Evolutionary conservation across 164 flowering plant genomes (phyloP), one percentile per base, ranked within the genome.

Genomic region (Nymphaea thermarum): DNA sequence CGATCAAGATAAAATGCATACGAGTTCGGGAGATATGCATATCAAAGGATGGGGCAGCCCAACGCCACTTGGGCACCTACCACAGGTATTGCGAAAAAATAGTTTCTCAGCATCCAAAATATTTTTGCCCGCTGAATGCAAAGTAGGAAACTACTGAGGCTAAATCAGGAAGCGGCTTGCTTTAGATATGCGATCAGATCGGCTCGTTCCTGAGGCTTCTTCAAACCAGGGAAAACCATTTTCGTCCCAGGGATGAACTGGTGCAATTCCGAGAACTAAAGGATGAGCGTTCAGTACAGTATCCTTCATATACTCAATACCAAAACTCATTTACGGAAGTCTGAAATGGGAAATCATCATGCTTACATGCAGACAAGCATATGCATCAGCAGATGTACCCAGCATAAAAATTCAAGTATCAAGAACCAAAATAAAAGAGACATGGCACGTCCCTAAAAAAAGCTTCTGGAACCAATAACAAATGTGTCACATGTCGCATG

Each of bases 221-320:
- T 83, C 73, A 83, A 66, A 43, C 86, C 86, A 51, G 86, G 86
- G 75, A 83, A 83, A 67, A 83, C 86, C 86, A 83, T 83, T 77
- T 83, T 83, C 44, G 86, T 81, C 64, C 86, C 86, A 10, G 86
- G 86, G 15, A 83, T 83, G 66, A 81, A 83, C 86, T 83, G 84
- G 77, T 76, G 3, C 0, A 57, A 25, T 25, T 25, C 36, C 36
- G 36, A 25, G 36, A 25, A 25, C 36, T 25, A 25, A 25, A 25
- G 36, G 36, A 25, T 25, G 36, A 25, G 36, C 36, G 36, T 25
- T 25, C 36, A 25, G 36, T 25, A 25, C 36, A 25, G 36, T 25
- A 25, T 25, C 36, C 36, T 25, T 25, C 36, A 25, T 25, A 25
- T 25, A 25, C 36, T 25, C 36, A 25, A 25, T 25, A 25, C 36